Evolutionary conservation across 495 filamentous ascomycete species (phyloP).

Genomic region (Chaetomium fimeti): DNA sequence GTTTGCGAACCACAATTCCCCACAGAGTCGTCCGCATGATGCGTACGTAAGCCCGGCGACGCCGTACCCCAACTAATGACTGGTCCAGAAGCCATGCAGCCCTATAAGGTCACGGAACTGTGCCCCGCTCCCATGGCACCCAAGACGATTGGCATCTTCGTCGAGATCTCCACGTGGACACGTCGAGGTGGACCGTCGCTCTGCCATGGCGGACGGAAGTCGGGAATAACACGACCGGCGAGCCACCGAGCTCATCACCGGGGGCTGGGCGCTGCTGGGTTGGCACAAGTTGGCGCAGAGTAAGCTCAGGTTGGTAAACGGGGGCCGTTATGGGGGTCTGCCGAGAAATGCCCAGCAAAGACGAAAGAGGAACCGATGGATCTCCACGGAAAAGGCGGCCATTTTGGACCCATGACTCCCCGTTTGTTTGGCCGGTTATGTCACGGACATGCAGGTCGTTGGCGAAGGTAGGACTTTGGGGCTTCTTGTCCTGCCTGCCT

Average conservation of each 20-base stretch:
- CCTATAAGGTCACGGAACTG: constrained; percentile 8
- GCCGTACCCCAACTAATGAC: constrained; percentile 19
- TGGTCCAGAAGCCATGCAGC: constrained; percentile 11
- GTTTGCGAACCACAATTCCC: constrained; percentile 22
- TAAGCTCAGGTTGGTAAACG: background rate
- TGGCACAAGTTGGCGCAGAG: background rate
- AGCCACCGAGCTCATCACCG: background rate
- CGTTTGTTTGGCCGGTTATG: background rate
- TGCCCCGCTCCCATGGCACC: background rate
- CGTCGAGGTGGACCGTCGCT: constrained; percentile 5
- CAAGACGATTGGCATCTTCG: constrained; percentile 2
- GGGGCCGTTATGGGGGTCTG: background rate
- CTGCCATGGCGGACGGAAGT: background rate
- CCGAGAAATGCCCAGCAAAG: background rate
- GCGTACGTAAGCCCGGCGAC: constrained; percentile 3
- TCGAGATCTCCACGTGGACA: constrained; percentile 15
- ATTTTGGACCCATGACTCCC: constrained; percentile 8
- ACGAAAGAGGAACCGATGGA: background rate
- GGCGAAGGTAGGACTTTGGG: constrained; percentile 8
- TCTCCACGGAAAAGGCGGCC: constrained; percentile 10
- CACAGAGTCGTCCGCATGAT: constrained; percentile 14
- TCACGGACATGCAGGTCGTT: background rate
- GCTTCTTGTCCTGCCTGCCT: background rate
- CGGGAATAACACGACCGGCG: constrained; percentile 3
- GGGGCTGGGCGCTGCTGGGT: background rate